Conservation (phyloP, 768 basidiomycete genomes). For the Mycena maculata region DNA sequence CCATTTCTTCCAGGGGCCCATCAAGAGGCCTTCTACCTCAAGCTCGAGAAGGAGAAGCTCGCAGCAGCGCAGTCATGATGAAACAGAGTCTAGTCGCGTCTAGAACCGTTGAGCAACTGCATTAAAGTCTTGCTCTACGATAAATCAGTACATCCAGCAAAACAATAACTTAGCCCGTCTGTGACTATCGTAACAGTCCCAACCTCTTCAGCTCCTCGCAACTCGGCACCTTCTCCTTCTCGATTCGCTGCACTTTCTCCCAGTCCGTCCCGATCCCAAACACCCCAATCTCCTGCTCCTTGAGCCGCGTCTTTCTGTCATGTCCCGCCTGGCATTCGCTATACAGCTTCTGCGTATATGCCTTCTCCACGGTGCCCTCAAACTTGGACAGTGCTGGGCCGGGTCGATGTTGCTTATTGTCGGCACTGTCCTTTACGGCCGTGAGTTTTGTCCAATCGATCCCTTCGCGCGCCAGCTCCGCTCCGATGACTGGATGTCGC, state of each 20-base stretch:
- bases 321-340: slow-evolving; percentile 76
- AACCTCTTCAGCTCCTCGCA: slow-evolving; percentile 82
- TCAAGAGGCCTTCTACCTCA: slow-evolving; percentile 89
- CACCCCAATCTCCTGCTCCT: slow-evolving; percentile 83
- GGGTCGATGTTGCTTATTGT: slow-evolving; percentile 35
- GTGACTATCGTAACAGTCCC: slow-evolving; percentile 60
- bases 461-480: slow-evolving; percentile 70
- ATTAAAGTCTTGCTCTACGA: slow-evolving; percentile 23
- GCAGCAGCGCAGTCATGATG: slow-evolving; percentile 41
- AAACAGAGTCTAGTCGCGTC: slow-evolving; percentile 12
- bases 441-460: slow-evolving; percentile 51
- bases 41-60: slow-evolving; percentile 74
- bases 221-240: slow-evolving; percentile 74
- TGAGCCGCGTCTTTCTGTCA: slow-evolving; percentile 74
- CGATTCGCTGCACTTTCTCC: slow-evolving; percentile 85
- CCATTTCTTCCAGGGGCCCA: slow-evolving; percentile 68
- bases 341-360: slow-evolving; percentile 78
- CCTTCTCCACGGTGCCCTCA: slow-evolving; percentile 80
- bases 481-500: slow-evolving; percentile 79
- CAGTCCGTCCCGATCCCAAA: slow-evolving; percentile 95
- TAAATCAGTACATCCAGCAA: slow-evolving; percentile 29
- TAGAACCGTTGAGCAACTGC: slow-evolving; percentile 11
- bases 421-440: slow-evolving; percentile 39
- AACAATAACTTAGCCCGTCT: slow-evolving; percentile 32
- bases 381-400: slow-evolving; percentile 68